These are phyloP conservation scores for Bromus sterilis DNA, from an alignment of 176 grass and related monocot genomes.

Conservation along the genomic window DNA sequence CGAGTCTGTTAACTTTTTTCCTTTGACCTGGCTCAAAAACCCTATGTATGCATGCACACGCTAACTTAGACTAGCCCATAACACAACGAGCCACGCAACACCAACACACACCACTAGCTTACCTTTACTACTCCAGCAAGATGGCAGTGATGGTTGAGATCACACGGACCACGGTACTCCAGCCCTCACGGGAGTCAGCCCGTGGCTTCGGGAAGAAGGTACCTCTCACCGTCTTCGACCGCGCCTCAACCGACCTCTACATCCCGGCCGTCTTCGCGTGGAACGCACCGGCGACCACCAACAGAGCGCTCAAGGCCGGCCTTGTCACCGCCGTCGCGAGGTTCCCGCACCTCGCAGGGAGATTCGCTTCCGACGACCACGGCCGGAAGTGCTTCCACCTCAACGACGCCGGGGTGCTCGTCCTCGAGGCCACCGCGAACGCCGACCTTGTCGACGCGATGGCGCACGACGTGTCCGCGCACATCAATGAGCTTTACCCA, in stretches of 20 bases:
- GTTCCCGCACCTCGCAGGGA: neutral
- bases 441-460: neutral
- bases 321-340: neutral
- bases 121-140: neutral
- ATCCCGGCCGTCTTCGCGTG: neutral
- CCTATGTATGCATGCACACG: too few species aligned
- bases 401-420: neutral
- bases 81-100: neutral
- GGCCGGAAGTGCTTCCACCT: neutral
- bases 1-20: too few species aligned
- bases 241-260: neutral
- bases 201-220: neutral
- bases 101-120: neutral
- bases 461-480: neutral
- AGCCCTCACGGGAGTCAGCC: neutral
- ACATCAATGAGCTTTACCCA: neutral
- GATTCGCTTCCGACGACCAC: neutral
- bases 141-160: neutral
- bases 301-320: neutral
- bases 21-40: too few species aligned
- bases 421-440: neutral
- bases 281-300: neutral
- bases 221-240: neutral
- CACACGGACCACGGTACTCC: neutral
- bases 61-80: neutral